phyloP scores from a whole-genome alignment of 2,329 filamentous ascomycete species.

The Plectosphaerella sp. region DNA sequence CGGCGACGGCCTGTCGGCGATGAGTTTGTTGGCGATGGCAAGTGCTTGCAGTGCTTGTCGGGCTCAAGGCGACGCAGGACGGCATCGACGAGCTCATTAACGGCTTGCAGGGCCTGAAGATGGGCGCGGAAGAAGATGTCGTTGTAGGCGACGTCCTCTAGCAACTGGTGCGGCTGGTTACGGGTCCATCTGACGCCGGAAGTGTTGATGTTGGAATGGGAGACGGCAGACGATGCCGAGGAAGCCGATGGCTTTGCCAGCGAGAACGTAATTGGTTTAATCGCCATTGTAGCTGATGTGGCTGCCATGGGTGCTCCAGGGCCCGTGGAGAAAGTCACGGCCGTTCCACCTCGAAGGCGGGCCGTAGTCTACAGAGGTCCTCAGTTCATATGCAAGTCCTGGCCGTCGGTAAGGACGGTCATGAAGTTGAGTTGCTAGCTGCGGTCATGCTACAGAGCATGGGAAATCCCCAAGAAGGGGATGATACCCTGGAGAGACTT shows the following conservation, averaged over 20 bases:
- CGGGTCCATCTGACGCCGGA: slow-evolving; percentile 37
- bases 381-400: too few relatives aligned
- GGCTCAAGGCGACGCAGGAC: slow-evolving; percentile 35
- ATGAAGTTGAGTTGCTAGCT: too few relatives aligned
- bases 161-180: slow-evolving; percentile 32
- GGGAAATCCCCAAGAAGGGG: too few relatives aligned
- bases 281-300: slow-evolving; percentile 21
- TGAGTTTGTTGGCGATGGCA: slow-evolving; percentile 36
- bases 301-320: too few relatives aligned
- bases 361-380: too few relatives aligned
- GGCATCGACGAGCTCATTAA: slow-evolving; percentile 49
- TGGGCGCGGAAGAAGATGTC: slow-evolving; percentile 47
- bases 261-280: slow-evolving; percentile 51
- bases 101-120: slow-evolving; percentile 44
- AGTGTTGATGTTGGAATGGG: slow-evolving; percentile 39
- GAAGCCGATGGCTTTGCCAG: slow-evolving; percentile 53
- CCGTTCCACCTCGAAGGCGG: too few relatives aligned
- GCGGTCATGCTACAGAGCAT: too few relatives aligned
- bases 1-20: slow-evolving; percentile 29
- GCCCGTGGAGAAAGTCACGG: too few relatives aligned
- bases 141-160: slow-evolving; percentile 42
- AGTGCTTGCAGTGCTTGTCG: slow-evolving; percentile 24
- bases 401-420: too few relatives aligned
- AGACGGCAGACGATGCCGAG: too few relatives aligned
- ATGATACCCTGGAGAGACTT: too few relatives aligned